Base-by-base conservation (phyloP, 2,329 filamentous ascomycete species). In the Pleurostoma richardsiae region DNA sequence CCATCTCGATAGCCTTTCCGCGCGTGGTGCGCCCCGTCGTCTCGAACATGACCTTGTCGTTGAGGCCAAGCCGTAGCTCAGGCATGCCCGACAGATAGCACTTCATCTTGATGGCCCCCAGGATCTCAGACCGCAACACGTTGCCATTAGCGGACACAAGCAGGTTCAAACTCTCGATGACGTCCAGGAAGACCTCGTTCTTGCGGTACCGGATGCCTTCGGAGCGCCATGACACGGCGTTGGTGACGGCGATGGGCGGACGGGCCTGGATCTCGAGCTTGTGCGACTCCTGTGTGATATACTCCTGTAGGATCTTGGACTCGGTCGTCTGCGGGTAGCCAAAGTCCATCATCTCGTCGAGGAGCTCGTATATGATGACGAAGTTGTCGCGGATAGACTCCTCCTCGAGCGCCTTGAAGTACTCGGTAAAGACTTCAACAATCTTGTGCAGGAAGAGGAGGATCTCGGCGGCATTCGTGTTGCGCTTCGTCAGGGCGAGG, bases 321-420 rank as follows among this genome's bases (percentile, higher is more conserved):
- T 99, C 94, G 55, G 94, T 99, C 7, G 94, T 99, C 69, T 99
- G 94, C 5, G 94, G 94, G 67, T 99, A 96, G 53, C 94, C 94
- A 76, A 99, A 99, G 71, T 99, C 94, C 94, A 99, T 99, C 94
- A 99, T 99, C 75, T 99, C 94, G 64, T 99, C 94, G 53, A 99
- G 81, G 51, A 99, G 73, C 71, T 99, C 94, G 76, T 99, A 99
- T 63, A 99, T 99, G 64, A 99, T 85, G 67, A 99, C 94, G 65
- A 99, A 99, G 74, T 99, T 99, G 76, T 99, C 94, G 59, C 94
- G 84, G 66, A 99, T 99, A 59, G 90, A 96, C 71, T 99, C 94
- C 69, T 99, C 94, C 69, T 99, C 94, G 50, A 99, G 79, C 54
- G 95, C 92, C 69, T 99, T 99, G 79, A 99, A 99, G 76, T 99